Conservation (phyloP, 2,329 filamentous ascomycete genomes). For the Fusarium fujikuroi region DNA sequence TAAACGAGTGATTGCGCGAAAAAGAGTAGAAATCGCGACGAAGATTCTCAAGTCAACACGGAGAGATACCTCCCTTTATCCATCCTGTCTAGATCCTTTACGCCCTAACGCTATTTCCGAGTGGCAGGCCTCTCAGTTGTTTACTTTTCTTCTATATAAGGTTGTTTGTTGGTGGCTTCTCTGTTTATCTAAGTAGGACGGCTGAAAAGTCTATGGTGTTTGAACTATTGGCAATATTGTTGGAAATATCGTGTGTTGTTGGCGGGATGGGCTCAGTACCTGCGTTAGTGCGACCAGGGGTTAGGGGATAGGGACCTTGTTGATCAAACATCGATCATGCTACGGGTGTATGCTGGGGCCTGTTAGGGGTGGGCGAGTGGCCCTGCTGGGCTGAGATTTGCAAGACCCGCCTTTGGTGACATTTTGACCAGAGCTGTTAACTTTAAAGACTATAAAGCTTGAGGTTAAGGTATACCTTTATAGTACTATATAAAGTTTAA, state of each 20-base stretch:
- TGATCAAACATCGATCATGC: neutral
- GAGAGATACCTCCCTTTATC: neutral
- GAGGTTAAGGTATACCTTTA: too few species aligned
- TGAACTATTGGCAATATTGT: too few species aligned
- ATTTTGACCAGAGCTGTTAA: too few species aligned
- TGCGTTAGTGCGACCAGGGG: neutral
- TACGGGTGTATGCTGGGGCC: neutral
- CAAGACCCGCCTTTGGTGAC: neutral
- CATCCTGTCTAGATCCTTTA: neutral
- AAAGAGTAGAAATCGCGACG: neutral
- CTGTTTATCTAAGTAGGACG: fast-evolving
- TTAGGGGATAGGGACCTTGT: neutral
- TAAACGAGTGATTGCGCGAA: neutral
- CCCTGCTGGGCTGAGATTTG: neutral
- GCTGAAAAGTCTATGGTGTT: neutral
- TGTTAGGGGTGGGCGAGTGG: neutral
- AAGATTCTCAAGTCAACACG: fast-evolving
- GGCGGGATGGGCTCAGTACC: too few species aligned
- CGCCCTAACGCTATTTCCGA: neutral
- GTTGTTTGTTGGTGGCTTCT: neutral
- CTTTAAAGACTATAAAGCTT: too few species aligned
- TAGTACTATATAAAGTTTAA: too few species aligned
- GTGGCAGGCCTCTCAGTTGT: neutral
- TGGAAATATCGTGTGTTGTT: neutral
- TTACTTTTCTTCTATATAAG: too few species aligned